These are phyloP conservation scores for Leptographium wingfieldii DNA, from an alignment of 2,329 filamentous ascomycete genomes.

Conservation along the genomic window DNA sequence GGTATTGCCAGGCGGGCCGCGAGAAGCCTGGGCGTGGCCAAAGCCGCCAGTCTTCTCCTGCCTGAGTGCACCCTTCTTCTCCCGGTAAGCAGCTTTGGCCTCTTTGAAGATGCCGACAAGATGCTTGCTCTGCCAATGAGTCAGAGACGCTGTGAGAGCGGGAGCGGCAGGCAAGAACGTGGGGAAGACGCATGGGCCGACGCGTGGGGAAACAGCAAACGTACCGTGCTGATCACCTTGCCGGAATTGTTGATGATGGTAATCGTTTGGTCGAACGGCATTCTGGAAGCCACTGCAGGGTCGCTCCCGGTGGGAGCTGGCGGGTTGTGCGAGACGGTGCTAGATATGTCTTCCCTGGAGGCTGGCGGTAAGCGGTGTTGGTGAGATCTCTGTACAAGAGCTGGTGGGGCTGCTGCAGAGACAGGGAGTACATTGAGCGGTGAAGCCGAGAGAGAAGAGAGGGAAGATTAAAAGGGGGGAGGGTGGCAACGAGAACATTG, in stretches of 20 bases:
- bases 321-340: neutral
- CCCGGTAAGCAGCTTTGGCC: constrained; percentile 74
- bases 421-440: neutral
- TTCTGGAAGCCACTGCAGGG: constrained; percentile 13
- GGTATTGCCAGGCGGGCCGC: constrained; percentile 17
- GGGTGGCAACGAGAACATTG: neutral
- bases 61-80: constrained; percentile 73
- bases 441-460: neutral
- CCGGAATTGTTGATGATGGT: constrained; percentile 84
- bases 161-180: neutral
- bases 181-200: neutral
- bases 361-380: neutral
- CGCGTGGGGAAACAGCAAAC: constrained; percentile 17
- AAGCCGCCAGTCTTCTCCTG: constrained; percentile 36
- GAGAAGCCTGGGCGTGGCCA: constrained; percentile 50
- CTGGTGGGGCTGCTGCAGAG: neutral
- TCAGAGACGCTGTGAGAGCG: neutral
- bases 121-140: constrained; percentile 60
- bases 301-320: neutral
- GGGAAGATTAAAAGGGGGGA: neutral
- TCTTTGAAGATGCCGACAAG: constrained; percentile 85
- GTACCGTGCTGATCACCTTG: constrained; percentile 79
- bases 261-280: constrained; percentile 55
- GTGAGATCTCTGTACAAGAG: neutral
- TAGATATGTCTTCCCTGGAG: neutral